phyloP scores from a whole-genome alignment of 2,329 filamentous ascomycete species.

The Fusarium poae region DNA sequence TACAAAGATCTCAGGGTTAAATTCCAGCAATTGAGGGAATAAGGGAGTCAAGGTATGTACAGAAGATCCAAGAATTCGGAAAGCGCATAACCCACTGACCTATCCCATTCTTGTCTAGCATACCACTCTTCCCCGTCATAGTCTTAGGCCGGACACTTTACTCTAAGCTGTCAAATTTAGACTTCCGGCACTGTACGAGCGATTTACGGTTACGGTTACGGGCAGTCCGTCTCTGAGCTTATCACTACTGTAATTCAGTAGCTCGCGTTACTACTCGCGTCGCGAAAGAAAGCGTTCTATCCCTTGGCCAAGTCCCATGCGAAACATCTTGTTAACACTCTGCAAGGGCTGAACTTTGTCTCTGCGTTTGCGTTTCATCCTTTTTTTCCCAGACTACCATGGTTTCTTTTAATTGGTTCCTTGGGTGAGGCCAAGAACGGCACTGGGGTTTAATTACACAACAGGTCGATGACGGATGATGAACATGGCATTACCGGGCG shows the following conservation, averaged over 20 bases:
- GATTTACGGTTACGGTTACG: neutral
- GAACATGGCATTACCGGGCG: neutral
- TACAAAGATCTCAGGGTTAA: neutral
- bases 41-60: neutral
- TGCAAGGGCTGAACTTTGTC: too few species aligned
- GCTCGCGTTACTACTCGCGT: slow-evolving; percentile 1
- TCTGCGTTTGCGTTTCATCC: too few species aligned
- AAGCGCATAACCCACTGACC: neutral
- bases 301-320: too few species aligned
- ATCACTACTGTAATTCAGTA: neutral
- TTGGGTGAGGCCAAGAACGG: neutral
- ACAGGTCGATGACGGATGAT: neutral
- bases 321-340: too few species aligned
- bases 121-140: neutral
- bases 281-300: neutral
- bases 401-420: neutral
- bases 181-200: neutral
- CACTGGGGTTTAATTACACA: neutral
- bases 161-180: neutral
- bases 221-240: neutral
- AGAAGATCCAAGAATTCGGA: slow-evolving; percentile 14
- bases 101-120: neutral
- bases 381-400: neutral
- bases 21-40: neutral
- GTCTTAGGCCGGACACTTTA: too few species aligned